Conservation (phyloP, 2,329 filamentous ascomycete species). For the Bipolaris bicolor region DNA sequence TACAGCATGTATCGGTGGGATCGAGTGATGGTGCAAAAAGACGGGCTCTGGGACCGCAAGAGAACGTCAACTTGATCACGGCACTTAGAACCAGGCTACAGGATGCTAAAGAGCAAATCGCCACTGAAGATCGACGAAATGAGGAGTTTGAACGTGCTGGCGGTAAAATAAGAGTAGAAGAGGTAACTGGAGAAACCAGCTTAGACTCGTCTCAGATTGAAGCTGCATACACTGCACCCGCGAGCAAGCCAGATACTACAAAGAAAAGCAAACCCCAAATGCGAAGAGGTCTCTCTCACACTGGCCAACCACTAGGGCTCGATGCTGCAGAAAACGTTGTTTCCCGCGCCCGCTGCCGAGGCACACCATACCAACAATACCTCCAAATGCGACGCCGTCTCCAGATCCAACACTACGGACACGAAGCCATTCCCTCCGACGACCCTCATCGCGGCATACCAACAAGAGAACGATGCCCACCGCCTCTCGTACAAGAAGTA, state of each 20-base stretch:
- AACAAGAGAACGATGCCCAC: neutral
- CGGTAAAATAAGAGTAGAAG: neutral
- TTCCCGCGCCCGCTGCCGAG: neutral
- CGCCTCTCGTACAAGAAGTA: neutral
- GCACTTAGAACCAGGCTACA: neutral
- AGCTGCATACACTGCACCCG: neutral
- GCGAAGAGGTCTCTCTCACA: constrained; percentile 1
- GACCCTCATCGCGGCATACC: constrained; percentile 10
- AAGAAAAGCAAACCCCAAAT: neutral
- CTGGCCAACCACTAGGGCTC: neutral
- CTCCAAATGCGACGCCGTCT: constrained; percentile 1
- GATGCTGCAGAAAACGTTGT: neutral
- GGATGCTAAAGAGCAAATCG: neutral
- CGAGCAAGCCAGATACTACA: too few species aligned
- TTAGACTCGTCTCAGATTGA: too few species aligned
- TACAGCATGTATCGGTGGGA: neutral
- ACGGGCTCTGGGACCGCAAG: neutral
- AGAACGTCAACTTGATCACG: neutral
- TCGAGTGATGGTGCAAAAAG: neutral
- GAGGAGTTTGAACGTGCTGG: neutral
- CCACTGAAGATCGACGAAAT: too few species aligned
- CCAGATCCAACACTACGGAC: constrained; percentile 9
- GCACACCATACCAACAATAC: constrained; percentile 6
- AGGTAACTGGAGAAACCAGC: neutral
- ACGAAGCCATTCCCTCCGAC: neutral